These are phyloP conservation scores for Naganishia antarctica DNA, from an alignment of 768 basidiomycete genomes.

Conservation along the genomic window DNA sequence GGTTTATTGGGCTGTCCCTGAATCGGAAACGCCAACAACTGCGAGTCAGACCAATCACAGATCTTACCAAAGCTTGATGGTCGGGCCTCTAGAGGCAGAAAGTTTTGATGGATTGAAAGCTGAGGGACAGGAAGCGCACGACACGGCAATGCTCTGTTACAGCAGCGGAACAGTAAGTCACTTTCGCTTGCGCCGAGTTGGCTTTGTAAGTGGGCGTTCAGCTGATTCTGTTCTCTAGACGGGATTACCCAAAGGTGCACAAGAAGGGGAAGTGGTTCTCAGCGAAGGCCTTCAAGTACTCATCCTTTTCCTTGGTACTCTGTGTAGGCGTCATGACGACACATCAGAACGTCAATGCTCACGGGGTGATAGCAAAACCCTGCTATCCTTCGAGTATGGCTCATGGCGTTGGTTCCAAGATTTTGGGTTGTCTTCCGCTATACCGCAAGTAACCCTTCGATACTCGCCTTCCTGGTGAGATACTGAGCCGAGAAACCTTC, in stretches of 20 bases:
- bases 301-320: background rate
- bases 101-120: slow-evolving; percentile 15
- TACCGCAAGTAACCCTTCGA: slow-evolving; percentile 5
- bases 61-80: slow-evolving; percentile 33
- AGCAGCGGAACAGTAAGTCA: slow-evolving; percentile 43
- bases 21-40: slow-evolving; percentile 48
- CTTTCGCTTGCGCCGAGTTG: background rate
- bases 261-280: no score
- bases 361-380: slow-evolving; percentile 55
- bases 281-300: background rate
- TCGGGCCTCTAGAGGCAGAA: background rate
- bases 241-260: slow-evolving; percentile 42
- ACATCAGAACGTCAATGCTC: slow-evolving; percentile 55
- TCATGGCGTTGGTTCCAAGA: slow-evolving; percentile 59
- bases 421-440: slow-evolving; percentile 57
- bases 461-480: no score
- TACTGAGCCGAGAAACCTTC: no score
- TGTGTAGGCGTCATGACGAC: slow-evolving; percentile 42
- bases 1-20: slow-evolving; percentile 56
- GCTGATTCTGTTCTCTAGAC: slow-evolving; percentile 30
- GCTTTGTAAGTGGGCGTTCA: background rate
- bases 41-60: background rate
- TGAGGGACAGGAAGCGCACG: slow-evolving; percentile 31
- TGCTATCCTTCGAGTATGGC: slow-evolving; percentile 55
- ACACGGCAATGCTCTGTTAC: slow-evolving; percentile 47